Conservation (phyloP, 2,329 filamentous ascomycete genomes). For the Arthrobotrys conoides region DNA sequence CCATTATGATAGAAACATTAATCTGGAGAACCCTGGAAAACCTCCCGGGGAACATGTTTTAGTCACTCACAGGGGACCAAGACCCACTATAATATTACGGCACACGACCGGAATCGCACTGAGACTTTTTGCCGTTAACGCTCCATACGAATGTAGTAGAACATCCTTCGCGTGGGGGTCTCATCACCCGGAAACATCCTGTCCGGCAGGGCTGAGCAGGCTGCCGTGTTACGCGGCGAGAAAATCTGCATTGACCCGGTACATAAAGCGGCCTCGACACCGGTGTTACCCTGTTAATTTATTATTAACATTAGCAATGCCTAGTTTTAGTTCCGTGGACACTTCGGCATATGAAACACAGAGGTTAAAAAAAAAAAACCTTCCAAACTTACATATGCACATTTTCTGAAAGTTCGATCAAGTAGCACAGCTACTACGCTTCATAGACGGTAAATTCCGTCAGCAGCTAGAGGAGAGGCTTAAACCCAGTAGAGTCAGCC, state of each 20-base stretch:
- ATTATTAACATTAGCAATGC: background rate
- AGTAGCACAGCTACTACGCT: background rate
- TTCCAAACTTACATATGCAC: background rate
- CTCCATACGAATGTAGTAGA: background rate
- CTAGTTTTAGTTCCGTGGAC: background rate
- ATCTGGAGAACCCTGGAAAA: background rate
- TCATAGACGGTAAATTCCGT: background rate
- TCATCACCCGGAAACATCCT: background rate
- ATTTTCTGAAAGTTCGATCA: background rate
- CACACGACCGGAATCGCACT: background rate
- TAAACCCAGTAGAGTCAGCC: background rate
- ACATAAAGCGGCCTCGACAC: background rate
- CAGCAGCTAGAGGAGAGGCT: background rate
- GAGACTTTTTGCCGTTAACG: background rate
- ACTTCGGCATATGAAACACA: constrained; percentile 1
- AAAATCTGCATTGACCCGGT: background rate
- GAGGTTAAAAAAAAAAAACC: background rate
- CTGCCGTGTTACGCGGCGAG: background rate
- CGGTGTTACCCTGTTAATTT: too few species aligned
- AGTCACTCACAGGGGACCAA: background rate
- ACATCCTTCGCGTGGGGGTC: constrained; percentile 8
- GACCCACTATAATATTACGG: constrained; percentile 9
- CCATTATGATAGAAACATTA: background rate
- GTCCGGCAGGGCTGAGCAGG: background rate
- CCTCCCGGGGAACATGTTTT: background rate